phyloP scores from a whole-genome alignment of 495 filamentous ascomycete species.

The Glonium stellatum region DNA sequence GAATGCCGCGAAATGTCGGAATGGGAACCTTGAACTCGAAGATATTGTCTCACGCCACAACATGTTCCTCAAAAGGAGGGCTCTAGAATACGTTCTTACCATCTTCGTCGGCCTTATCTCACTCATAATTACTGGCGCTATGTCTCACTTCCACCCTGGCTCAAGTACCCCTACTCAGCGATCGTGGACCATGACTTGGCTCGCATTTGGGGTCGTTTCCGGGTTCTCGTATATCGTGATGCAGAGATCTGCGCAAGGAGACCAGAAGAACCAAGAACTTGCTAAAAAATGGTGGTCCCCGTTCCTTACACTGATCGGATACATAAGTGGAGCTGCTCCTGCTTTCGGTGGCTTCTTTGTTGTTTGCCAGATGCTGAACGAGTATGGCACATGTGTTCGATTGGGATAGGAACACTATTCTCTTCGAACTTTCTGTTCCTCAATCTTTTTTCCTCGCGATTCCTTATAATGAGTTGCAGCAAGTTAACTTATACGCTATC shows the following conservation, averaged over 20 bases:
- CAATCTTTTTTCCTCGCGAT: too few species aligned
- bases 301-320: not conserved
- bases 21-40: not conserved
- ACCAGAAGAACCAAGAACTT: not conserved
- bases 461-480: too few species aligned
- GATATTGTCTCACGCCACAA: not conserved
- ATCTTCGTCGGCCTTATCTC: slow-evolving; percentile 5
- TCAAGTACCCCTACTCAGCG: not conserved
- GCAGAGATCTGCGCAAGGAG: not conserved
- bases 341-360: slow-evolving; percentile 17
- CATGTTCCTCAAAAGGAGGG: not conserved
- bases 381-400: slow-evolving; percentile 18
- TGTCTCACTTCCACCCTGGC: slow-evolving; percentile 12
- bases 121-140: slow-evolving; percentile 3
- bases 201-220: slow-evolving; percentile 8
- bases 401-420: slow-evolving; percentile 1
- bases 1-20: not conserved
- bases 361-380: slow-evolving; percentile 17
- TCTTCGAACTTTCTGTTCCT: not conserved
- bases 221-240: slow-evolving; percentile 11
- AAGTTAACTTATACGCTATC: too few species aligned
- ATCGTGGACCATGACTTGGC: slow-evolving; percentile 13
- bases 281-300: not conserved
- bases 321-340: slow-evolving; percentile 8
- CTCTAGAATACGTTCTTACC: slow-evolving; percentile 6